Evolutionary conservation across 257 asterid species (phyloP), one percentile per base, ranked within the genome.

Genomic region (Cynanchum wilfordii): DNA sequence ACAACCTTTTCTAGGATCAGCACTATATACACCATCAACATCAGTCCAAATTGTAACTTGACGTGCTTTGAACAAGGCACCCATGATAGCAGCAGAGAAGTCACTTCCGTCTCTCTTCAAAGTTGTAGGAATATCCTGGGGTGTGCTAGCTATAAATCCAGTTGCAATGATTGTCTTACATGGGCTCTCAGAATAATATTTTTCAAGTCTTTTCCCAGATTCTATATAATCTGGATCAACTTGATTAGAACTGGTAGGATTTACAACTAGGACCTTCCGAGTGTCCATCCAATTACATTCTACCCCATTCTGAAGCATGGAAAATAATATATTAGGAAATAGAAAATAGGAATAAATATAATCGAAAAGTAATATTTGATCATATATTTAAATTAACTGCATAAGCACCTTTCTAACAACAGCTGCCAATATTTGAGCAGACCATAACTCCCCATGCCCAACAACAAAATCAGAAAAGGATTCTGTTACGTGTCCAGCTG

Each of bases 41-140:
- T 95, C 99, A 52, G 99, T 95, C 99, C 99, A 95, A 67, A 95
- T 95, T 67, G 99, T 95, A 73, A 95, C 96, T 87, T 89, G 97
- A 30, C 92, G 82, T 52, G 99, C 99, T 87, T 58, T 84, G 69
- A 92, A 84, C 77, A 95, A 86, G 59, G 99, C 90, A 77, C 98
- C 96, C 96, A 95, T 86, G 66, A 95, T 95, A 75, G 99, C 99
- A 69, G 99, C 99, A 56, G 99, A 95, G 86, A 95, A 95, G 82
- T 95, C 99, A 77, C 99, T 95, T 29, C 99, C 99, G 69, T 95
- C 99, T 84, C 99, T 87, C 86, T 95, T 95, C 88, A 95, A 86
- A 76, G 99, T 95, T 54, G 99, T 95, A 70, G 97, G 97, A 69
- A 95, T 92, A 80, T 90, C 89, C 79, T 92, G 83, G 44, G 91